These are phyloP conservation scores for Colletotrichum graminicola DNA, from an alignment of 2,329 filamentous ascomycete species.

Conservation along the genomic window DNA sequence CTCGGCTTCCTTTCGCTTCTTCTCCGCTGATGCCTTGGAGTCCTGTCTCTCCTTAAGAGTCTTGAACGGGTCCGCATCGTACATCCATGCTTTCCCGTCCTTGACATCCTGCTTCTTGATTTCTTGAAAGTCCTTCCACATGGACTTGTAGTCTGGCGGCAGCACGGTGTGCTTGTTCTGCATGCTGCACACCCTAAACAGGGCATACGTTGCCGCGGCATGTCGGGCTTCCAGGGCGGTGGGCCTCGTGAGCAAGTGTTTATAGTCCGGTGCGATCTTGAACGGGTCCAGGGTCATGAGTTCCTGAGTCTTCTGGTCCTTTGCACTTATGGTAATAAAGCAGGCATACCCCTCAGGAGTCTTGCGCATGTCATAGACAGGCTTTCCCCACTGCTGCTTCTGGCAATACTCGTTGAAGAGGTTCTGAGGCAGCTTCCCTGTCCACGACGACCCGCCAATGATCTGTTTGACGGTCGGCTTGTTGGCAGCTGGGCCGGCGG, in stretches of 20 bases:
- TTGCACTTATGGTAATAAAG: conserved; percentile 81
- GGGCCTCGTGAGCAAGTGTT: conserved; percentile 79
- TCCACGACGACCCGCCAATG: conserved; percentile 96
- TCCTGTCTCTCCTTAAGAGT: conserved; percentile 84
- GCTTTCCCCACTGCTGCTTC: conserved; percentile 94
- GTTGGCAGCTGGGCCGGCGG: conserved; percentile 48
- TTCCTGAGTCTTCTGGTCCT: conserved; percentile 86
- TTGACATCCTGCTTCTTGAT: conserved; percentile 86
- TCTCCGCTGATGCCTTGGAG: conserved; percentile 79
- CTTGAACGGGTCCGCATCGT: conserved; percentile 93
- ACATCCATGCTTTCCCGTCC: conserved; percentile 86
- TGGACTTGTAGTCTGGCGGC: conserved; percentile 86
- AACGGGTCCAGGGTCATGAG: conserved; percentile 82
- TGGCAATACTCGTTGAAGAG: conserved; percentile 94
- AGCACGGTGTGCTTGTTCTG: conserved; percentile 96
- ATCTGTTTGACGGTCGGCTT: conserved; percentile 80
- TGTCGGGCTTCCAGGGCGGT: conserved; percentile 92
- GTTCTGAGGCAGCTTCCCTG: conserved; percentile 94
- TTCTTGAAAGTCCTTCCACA: conserved; percentile 92
- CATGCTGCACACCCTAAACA: conserved; percentile 94
- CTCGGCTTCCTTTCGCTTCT: conserved; percentile 80
- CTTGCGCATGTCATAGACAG: conserved; percentile 88
- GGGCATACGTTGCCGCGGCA: conserved; percentile 90
- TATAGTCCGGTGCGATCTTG: conserved; percentile 81
- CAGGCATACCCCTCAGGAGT: conserved; percentile 81